These are phyloP conservation scores for Lecanicillium sp. DNA, from an alignment of 2,329 filamentous ascomycete genomes.

Conservation along the genomic window DNA sequence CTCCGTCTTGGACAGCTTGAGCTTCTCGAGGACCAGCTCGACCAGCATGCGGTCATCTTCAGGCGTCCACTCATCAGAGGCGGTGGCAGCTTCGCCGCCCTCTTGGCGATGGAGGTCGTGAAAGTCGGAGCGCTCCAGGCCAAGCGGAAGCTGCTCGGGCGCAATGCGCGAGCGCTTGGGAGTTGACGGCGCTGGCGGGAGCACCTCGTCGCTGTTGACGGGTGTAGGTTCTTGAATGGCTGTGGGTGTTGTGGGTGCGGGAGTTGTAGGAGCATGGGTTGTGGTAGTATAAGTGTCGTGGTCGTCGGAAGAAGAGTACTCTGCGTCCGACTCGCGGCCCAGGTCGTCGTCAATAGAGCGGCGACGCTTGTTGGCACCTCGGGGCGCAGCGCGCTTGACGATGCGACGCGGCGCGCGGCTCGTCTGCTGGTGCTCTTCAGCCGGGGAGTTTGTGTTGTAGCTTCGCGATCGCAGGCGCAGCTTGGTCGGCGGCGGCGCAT, in stretches of 20 bases:
- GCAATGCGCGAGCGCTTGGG: slow-evolving; percentile 54
- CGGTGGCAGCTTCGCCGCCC: slow-evolving; percentile 22
- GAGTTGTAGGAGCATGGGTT: too few species aligned
- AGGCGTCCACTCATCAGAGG: slow-evolving; percentile 46
- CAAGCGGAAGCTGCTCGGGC: slow-evolving; percentile 51
- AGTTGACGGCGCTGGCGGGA: slow-evolving; percentile 35
- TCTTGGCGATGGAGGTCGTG: slow-evolving; percentile 35
- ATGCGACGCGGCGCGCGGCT: too few species aligned
- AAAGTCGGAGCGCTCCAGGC: slow-evolving; percentile 50
- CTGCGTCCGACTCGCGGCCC: too few species aligned
- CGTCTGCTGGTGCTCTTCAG: slow-evolving; percentile 12
- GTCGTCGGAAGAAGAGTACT: slow-evolving; percentile 1
- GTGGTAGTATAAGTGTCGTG: slow-evolving; percentile 10
- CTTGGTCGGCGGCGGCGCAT: slow-evolving; percentile 43
- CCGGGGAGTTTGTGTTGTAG: slow-evolving; percentile 7
- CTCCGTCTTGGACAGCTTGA: slow-evolving; percentile 54
- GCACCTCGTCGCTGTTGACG: background rate
- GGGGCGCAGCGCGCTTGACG: slow-evolving; percentile 22
- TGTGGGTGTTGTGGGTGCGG: background rate
- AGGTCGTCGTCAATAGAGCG: slow-evolving; percentile 21
- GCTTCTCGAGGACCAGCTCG: slow-evolving; percentile 59
- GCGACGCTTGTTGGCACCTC: slow-evolving; percentile 45
- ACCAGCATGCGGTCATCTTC: slow-evolving; percentile 59
- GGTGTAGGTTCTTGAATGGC: slow-evolving; percentile 3
- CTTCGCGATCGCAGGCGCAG: slow-evolving; percentile 44